Evolutionary conservation across 305 asterid genomes (phyloP).

Genomic region (Solanum hybrid): DNA sequence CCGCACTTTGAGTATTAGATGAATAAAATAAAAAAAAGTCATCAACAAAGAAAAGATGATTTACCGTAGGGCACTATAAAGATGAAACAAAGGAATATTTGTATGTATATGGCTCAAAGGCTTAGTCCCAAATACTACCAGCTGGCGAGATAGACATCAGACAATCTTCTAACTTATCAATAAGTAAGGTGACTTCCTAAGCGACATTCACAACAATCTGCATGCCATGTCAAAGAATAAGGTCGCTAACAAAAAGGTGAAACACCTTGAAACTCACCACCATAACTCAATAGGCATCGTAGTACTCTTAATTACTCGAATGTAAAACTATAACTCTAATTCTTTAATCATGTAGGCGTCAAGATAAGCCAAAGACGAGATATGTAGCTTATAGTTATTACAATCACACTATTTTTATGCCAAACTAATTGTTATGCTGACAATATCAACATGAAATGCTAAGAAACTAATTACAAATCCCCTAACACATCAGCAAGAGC

Average conservation of each 20-base stretch:
- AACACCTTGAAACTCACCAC: neutral
- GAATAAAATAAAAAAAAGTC: too few species aligned
- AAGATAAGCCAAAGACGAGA: neutral
- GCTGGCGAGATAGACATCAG: neutral
- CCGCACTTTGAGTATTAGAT: too few species aligned
- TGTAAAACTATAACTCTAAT: neutral
- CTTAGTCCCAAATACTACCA: neutral
- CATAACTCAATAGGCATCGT: neutral
- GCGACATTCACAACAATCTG: neutral
- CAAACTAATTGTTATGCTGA: neutral
- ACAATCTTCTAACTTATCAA: neutral
- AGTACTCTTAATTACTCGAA: too few species aligned
- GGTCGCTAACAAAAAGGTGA: neutral
- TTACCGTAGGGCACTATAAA: too few species aligned
- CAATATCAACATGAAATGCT: neutral
- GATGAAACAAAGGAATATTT: too few species aligned
- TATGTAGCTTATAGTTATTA: neutral
- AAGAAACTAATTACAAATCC: neutral
- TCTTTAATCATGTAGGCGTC: too few species aligned
- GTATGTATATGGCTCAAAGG: neutral
- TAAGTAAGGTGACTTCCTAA: neutral
- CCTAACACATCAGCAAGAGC: neutral
- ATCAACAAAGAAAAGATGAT: too few species aligned
- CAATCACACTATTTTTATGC: neutral
- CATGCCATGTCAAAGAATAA: too few species aligned